Evolutionary conservation across 306 rosid genomes (phyloP).

Genomic region (Ormosia semicastrata): DNA sequence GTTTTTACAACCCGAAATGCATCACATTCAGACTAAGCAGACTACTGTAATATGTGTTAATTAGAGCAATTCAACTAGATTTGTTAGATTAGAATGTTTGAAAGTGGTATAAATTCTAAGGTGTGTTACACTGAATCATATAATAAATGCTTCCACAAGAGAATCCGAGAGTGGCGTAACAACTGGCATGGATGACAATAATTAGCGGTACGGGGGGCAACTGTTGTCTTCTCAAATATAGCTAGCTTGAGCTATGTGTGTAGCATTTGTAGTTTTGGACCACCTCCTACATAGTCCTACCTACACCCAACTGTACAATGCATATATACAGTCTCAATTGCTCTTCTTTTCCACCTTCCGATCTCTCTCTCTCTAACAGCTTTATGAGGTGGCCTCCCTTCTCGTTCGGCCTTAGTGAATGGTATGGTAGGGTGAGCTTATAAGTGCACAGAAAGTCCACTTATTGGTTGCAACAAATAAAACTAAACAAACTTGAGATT

Average conservation of each 20-base stretch:
- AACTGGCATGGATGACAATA: conserved; percentile 30
- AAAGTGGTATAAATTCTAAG: not conserved
- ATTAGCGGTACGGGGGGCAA: conserved; percentile 35
- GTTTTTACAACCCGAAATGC: too few relatives aligned
- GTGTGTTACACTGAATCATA: not conserved
- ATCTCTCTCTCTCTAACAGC: conserved; percentile 21
- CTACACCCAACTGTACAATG: conserved; percentile 26
- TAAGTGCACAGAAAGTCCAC: conserved; percentile 20
- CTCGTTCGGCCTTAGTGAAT: conserved; percentile 26
- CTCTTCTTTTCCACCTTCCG: not conserved
- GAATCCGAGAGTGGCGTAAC: conserved; percentile 6
- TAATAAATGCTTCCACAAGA: conserved; percentile 23
- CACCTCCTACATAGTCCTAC: conserved; percentile 33
- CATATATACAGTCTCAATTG: conserved; percentile 13
- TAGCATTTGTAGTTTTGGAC: conserved; percentile 32
- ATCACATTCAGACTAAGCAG: too few relatives aligned
- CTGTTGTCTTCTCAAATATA: conserved; percentile 45
- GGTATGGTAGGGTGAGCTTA: conserved; percentile 25
- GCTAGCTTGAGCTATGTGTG: conserved; percentile 35
- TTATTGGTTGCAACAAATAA: not conserved
- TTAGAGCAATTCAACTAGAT: not conserved
- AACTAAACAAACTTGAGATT: not conserved
- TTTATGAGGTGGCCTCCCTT: conserved; percentile 38
- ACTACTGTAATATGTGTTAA: too few relatives aligned
- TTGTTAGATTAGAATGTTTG: not conserved